Conservation (phyloP, 2,329 filamentous ascomycete species). For the Alternaria triticimaculans region DNA sequence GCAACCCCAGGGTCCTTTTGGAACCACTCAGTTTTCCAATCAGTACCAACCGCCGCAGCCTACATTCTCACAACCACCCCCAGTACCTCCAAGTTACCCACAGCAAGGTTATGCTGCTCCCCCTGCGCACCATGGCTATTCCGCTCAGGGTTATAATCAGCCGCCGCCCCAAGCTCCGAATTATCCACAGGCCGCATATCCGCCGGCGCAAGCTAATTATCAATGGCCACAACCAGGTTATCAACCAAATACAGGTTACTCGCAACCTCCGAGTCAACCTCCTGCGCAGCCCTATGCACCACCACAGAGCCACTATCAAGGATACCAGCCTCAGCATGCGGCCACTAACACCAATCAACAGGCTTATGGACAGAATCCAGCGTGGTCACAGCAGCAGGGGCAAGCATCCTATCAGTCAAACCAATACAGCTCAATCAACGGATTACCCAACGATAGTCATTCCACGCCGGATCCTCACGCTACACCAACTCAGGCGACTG, state of each 20-base stretch:
- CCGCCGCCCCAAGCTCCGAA: conserved; percentile 23
- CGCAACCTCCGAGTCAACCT: conserved; percentile 31
- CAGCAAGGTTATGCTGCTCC: conserved; percentile 30
- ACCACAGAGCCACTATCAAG: conserved; percentile 23
- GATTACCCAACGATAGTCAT: conserved; percentile 10
- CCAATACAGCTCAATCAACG: conserved; percentile 25
- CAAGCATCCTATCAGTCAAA: conserved; percentile 23
- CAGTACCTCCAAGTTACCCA: conserved; percentile 27
- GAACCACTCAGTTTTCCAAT: conserved; percentile 30
- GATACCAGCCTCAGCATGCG: conserved; percentile 26
- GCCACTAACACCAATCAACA: conserved; percentile 32
- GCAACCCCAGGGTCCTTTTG: conserved; percentile 41
- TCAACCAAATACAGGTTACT: conserved; percentile 28
- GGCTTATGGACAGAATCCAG: conserved; percentile 29
- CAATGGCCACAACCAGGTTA: conserved; percentile 38
- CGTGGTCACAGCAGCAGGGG: conserved; percentile 29
- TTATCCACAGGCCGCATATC: conserved; percentile 28
- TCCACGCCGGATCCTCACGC: conserved; percentile 32
- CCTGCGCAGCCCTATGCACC: conserved; percentile 29
- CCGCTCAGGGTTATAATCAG: conserved; percentile 33
- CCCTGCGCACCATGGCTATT: conserved; percentile 27
- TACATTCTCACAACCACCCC: conserved; percentile 33
- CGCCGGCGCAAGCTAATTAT: conserved; percentile 25
- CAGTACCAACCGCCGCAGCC: conserved; percentile 39
- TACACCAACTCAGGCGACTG: conserved; percentile 36